These are phyloP conservation scores for Bombardia bombarda DNA, from an alignment of 495 filamentous ascomycete genomes.

Conservation along the genomic window DNA sequence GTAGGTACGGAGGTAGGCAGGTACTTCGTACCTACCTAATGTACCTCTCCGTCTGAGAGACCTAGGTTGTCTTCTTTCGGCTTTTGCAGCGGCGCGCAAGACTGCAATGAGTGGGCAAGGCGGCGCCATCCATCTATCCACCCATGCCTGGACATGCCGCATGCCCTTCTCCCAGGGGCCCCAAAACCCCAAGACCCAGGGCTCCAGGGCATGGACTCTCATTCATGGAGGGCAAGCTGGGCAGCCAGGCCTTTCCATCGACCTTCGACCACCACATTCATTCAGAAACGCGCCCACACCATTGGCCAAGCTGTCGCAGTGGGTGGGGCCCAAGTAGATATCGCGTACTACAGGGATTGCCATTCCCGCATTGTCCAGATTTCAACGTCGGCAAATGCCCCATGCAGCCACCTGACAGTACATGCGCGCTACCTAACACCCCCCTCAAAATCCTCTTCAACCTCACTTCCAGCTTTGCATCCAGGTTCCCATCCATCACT, in stretches of 20 bases:
- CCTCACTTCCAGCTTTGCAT: slow-evolving; percentile 14
- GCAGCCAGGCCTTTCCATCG: too few species aligned
- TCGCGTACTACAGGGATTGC: slow-evolving; percentile 22
- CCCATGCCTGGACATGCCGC: slow-evolving; percentile 2
- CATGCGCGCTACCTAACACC: slow-evolving; percentile 12
- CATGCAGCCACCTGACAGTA: slow-evolving; percentile 20
- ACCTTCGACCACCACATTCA: too few species aligned
- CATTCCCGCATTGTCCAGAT: slow-evolving; percentile 20
- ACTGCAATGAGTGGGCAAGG: slow-evolving; percentile 11
- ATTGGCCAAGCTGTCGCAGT: not conserved
- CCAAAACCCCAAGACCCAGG: too few species aligned
- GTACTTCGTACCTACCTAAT: slow-evolving; percentile 1
- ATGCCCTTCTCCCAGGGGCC: too few species aligned
- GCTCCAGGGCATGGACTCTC: too few species aligned
- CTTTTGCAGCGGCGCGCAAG: too few species aligned
- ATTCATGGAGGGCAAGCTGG: too few species aligned
- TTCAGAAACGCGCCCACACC: not conserved
- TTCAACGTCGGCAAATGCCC: slow-evolving; percentile 22
- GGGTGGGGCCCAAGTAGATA: slow-evolving; percentile 13
- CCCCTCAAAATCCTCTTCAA: slow-evolving; percentile 14
- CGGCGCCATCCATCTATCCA: slow-evolving; percentile 10
- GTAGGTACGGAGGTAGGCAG: too few species aligned
- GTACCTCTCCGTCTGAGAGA: too few species aligned
- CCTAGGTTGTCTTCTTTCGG: too few species aligned
- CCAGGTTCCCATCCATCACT: too few species aligned